phyloP scores from a whole-genome alignment of 2,329 filamentous ascomycete genomes.

The Chaetomiaceae sp. region DNA sequence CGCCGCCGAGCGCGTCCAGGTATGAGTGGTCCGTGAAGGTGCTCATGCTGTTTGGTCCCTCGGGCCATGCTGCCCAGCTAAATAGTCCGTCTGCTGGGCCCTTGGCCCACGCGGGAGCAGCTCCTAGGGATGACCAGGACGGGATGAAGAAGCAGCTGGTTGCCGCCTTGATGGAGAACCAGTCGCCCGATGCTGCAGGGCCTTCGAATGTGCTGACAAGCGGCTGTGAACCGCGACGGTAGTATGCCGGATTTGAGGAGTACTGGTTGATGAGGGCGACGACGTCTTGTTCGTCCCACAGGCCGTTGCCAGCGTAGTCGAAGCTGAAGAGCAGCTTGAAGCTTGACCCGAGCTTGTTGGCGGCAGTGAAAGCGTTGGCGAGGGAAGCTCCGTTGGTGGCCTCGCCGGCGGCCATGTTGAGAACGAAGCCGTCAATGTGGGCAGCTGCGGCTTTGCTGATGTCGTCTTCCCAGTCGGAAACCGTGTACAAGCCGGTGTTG shows the following conservation, averaged over 20 bases:
- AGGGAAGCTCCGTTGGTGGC: constrained; percentile 18
- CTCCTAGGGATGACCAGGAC: constrained; percentile 41
- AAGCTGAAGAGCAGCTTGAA: constrained; percentile 37
- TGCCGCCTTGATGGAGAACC: constrained; percentile 34
- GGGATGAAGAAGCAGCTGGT: constrained; percentile 40
- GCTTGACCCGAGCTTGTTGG: constrained; percentile 14
- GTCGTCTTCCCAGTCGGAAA: constrained; percentile 30
- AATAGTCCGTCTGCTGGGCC: constrained; percentile 34
- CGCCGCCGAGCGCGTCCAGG: constrained; percentile 27
- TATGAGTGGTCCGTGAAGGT: constrained; percentile 29
- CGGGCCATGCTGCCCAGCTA: constrained; percentile 36
- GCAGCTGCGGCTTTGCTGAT: constrained; percentile 34
- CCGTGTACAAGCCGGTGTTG: constrained; percentile 23
- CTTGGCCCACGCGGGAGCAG: constrained; percentile 27
- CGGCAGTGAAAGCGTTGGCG: constrained; percentile 30
- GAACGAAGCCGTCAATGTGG: constrained; percentile 37
- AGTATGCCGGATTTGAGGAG: constrained; percentile 27
- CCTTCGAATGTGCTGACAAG: constrained; percentile 53
- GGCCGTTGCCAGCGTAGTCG: constrained; percentile 32
- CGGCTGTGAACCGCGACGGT: constrained; percentile 31
- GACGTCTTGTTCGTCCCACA: constrained; percentile 29
- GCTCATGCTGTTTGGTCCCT: constrained; percentile 30
- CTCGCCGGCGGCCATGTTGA: constrained; percentile 30
- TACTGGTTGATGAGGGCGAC: constrained; percentile 27
- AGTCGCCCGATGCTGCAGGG: constrained; percentile 37